phyloP scores from a whole-genome alignment of 192 early-diverging fungal species.

The Entophlyctis luteolus region DNA sequence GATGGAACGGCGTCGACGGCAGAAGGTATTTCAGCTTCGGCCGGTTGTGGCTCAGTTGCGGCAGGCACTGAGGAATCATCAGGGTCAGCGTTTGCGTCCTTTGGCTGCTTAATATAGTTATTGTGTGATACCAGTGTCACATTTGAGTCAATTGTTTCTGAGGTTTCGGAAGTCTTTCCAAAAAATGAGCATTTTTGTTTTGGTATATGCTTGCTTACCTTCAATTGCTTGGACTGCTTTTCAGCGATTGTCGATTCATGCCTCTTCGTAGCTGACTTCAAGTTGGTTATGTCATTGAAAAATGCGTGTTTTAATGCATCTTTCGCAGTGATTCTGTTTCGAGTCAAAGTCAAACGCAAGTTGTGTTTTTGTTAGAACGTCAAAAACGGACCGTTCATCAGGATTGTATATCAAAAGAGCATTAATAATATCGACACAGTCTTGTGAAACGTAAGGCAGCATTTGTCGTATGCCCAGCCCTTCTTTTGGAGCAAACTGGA shows the following conservation, averaged over 20 bases:
- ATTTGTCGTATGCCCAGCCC: conserved; percentile 48
- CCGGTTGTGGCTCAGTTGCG: neutral
- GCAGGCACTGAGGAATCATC: no score
- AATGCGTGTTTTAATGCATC: conserved; percentile 45
- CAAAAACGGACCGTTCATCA: conserved; percentile 38
- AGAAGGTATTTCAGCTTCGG: neutral
- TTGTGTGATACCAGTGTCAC: neutral
- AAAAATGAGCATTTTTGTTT: no score
- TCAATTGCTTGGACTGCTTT: no score
- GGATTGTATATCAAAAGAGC: conserved; percentile 49
- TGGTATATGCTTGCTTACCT: no score
- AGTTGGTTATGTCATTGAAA: conserved; percentile 37
- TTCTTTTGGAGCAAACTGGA: conserved; percentile 51
- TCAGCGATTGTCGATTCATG: no score
- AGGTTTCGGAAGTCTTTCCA: no score
- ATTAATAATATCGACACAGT: conserved; percentile 49
- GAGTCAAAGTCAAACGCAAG: neutral
- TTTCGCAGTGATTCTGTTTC: conserved; percentile 39
- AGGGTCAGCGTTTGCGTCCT: no score
- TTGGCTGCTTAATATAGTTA: neutral
- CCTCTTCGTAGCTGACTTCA: no score
- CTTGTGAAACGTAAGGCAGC: conserved; percentile 39
- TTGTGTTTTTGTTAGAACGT: neutral
- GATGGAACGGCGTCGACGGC: neutral
- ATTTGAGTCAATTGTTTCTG: conserved; percentile 1